A percentile compares a stretch with the other conserved stretches of the same genome.
phyloP scores from a whole-genome alignment of 495 filamentous ascomycete species.

The Neurospora intermedia region DNA sequence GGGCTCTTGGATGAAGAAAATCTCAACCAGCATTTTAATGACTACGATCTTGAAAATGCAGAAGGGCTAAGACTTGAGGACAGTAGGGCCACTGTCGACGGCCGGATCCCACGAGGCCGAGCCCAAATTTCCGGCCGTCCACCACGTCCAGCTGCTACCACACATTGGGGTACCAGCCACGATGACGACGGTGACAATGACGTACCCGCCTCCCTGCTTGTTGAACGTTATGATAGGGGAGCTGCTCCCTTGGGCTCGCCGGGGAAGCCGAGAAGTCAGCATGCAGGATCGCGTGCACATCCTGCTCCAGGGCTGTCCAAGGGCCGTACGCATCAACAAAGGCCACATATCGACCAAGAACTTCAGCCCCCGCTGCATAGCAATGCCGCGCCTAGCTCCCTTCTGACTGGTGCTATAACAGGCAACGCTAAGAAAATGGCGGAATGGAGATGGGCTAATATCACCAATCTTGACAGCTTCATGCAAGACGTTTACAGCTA shows the following conservation, averaged over 20 bases:
- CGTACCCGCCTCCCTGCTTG: conserved; percentile 77
- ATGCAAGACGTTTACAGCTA: conserved; percentile 86
- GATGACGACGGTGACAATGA: conserved; percentile 82
- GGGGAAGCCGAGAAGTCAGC: conserved; percentile 7
- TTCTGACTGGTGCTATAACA: conserved; percentile 26
- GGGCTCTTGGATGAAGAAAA: conserved; percentile 66
- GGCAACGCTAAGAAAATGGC: conserved; percentile 70
- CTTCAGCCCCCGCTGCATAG: conserved; percentile 30
- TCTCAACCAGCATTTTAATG: conserved; percentile 52
- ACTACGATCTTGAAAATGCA: conserved; percentile 54
- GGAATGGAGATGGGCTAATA: conserved; percentile 93
- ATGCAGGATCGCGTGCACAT: conserved; percentile 8
- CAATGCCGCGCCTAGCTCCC: conserved; percentile 17
- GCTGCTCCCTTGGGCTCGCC: conserved; percentile 6
- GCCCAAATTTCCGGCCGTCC: background rate
- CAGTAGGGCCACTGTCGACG: conserved; percentile 48
- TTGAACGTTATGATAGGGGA: conserved; percentile 44
- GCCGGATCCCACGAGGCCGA: conserved; percentile 4
- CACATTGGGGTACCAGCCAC: conserved; percentile 14
- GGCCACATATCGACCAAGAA: conserved; percentile 3
- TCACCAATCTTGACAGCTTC: conserved; percentile 84
- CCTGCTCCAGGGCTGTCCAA: conserved; percentile 42
- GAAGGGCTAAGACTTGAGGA: conserved; percentile 55
- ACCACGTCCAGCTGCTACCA: background rate
- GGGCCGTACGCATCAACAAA: conserved; percentile 50